Evolutionary conservation across 192 early-diverging fungal genomes (phyloP), one percentile per base, ranked within the genome.

Genomic region (Entomortierella chlamydospora): DNA sequence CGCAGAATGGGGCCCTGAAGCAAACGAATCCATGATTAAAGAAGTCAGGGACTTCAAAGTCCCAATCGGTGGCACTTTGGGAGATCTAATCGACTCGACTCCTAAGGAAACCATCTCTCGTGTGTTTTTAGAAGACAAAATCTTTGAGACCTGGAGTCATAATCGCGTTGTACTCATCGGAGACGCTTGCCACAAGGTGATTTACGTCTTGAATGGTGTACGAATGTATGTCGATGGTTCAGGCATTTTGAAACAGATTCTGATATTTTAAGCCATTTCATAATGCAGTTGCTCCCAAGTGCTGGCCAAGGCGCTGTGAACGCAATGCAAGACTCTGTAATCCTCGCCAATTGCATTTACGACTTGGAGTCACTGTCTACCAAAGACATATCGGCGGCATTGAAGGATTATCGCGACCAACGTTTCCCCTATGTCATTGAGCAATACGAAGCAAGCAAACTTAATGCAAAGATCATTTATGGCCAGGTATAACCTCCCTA

Each of bases 1-100:
- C 42, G 61, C 69, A 37, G 60, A 71, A n/a, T 71, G 69, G 69
- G 51, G 58, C n/a, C 22, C 69, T 0, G 53, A 28, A 18, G 29
- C 69, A 13, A 71, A 63, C 20, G 41, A 55, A n/a, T 17, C 23
- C 0, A 18, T 71, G 52, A 71, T 63, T 41, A 55, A 57, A 0
- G 51, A 54, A 18, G 41, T 62, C 30, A 42, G 47, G 2, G 30
- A 71, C 29, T 71, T 62, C 28, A 50, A 43, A 18, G 43, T 49
- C 18, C 51, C 69, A 2, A 42, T 47, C 22, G 60, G 60, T 23
- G 53, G 65, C n/a, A 71, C 51, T 0, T 23, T 71, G 28, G 69
- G 69, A 1, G 69, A 71, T 8, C 13, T 71, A 7, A 61, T 70
- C 22, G 20, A 50, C 10, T 4, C 23, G 10, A 62, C 47, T 20